Percentiles rank a stretch among this genome's conserved stretches.
These are phyloP conservation scores for Corymbia calophylla DNA, from an alignment of 441 rosid species.

Conservation along the genomic window DNA sequence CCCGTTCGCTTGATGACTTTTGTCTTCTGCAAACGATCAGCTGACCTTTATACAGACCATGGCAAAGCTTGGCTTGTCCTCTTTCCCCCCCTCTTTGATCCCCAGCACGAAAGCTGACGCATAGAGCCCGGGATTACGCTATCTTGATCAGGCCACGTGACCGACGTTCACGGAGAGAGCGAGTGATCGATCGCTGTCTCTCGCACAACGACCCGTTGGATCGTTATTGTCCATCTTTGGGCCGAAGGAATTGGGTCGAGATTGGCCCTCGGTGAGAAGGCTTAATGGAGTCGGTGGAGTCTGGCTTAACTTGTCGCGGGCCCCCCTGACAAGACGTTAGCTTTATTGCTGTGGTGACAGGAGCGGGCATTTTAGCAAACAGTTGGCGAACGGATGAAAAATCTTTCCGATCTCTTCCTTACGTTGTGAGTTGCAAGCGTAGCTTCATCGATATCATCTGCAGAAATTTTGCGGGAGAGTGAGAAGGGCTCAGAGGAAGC, in stretches of 20 bases:
- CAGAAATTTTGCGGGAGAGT: background rate
- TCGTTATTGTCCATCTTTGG: background rate
- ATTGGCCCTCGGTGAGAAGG: background rate
- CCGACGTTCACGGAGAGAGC: background rate
- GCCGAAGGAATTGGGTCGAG: background rate
- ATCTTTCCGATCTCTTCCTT: background rate
- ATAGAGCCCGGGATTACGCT: background rate
- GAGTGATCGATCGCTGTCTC: background rate
- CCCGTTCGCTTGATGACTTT: background rate
- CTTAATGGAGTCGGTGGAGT: background rate
- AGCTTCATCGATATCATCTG: background rate
- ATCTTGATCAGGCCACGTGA: background rate
- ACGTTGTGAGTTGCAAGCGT: background rate
- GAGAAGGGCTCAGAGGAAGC: background rate
- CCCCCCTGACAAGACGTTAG: background rate
- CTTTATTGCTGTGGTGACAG: background rate
- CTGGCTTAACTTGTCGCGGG: background rate
- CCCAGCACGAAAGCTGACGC: background rate
- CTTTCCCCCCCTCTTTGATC: background rate
- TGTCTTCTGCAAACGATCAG: background rate
- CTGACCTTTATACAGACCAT: background rate
- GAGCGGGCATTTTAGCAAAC: background rate
- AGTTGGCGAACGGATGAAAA: background rate
- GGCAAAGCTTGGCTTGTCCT: background rate
- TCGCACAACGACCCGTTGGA: background rate